These are phyloP conservation scores for Lentinula detonsa DNA, from an alignment of 768 basidiomycete genomes.

Conservation along the genomic window DNA sequence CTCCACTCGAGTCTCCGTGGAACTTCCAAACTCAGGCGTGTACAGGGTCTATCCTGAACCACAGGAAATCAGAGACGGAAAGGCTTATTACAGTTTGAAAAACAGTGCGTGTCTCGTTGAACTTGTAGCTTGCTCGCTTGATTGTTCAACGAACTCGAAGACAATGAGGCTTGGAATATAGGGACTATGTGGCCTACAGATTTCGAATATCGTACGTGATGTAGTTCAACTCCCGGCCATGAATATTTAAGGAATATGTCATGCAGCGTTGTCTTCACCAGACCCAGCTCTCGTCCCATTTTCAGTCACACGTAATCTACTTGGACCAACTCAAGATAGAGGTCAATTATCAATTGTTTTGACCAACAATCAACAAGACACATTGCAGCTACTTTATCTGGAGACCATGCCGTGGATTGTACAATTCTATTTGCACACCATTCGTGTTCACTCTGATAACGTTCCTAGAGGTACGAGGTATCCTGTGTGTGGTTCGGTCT, in stretches of 20 bases:
- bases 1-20: constrained; percentile 48
- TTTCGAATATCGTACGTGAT: constrained; percentile 56
- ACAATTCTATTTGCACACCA: constrained; percentile 81
- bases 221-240: not conserved
- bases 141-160: constrained; percentile 21
- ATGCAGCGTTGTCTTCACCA: constrained; percentile 28
- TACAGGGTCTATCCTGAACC: constrained; percentile 53
- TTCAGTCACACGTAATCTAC: constrained; percentile 63
- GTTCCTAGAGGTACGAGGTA: constrained; percentile 22
- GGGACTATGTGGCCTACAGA: constrained; percentile 50
- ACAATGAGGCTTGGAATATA: constrained; percentile 45
- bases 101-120: constrained; percentile 30
- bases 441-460: constrained; percentile 47
- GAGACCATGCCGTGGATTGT: constrained; percentile 95
- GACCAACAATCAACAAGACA: constrained; percentile 45
- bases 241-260: not conserved
- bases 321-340: constrained; percentile 68
- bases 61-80: constrained; percentile 20
- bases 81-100: constrained; percentile 43
- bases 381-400: constrained; percentile 58
- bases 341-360: constrained; percentile 68
- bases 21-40: constrained; percentile 32
- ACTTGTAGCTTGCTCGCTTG: not conserved
- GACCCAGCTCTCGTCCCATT: constrained; percentile 41
- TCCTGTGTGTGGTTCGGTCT: not conserved